Percentiles rank a stretch among this genome's conserved stretches.
Conservation (phyloP, 2,329 filamentous ascomycete species). For the Diaporthe velutina region DNA sequence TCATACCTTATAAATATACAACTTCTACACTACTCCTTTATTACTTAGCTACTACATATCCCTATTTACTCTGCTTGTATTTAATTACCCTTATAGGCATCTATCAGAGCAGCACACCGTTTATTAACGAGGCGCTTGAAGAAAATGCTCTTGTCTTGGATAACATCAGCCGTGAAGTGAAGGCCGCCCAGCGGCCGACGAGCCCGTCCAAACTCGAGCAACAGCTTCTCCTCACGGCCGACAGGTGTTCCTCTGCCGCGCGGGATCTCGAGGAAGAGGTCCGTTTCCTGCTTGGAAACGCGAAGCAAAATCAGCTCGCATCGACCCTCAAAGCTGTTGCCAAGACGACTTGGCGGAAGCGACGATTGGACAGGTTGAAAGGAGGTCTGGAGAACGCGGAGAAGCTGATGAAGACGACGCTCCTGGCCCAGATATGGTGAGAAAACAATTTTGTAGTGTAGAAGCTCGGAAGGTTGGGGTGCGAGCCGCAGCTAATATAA, state of each 20-base stretch:
- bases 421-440: slow-evolving; percentile 21
- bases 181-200: background rate
- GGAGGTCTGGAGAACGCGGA: background rate
- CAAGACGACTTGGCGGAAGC: slow-evolving; percentile 14
- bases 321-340: slow-evolving; percentile 5
- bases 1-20: too few species aligned
- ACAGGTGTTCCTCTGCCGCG: background rate
- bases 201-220: background rate
- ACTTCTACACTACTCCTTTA: too few species aligned
- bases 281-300: background rate
- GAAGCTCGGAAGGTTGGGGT: too few species aligned
- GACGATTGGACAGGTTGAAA: slow-evolving; percentile 18
- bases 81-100: too few species aligned
- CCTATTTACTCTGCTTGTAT: too few species aligned
- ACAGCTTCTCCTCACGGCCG: background rate
- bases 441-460: background rate
- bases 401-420: background rate
- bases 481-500: background rate
- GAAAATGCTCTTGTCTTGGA: background rate
- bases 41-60: too few species aligned
- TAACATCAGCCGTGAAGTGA: background rate
- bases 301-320: background rate
- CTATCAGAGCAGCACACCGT: background rate
- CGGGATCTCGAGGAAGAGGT: slow-evolving; percentile 18
- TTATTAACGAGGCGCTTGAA: background rate